Evolutionary conservation across 1,284 basidiomycete species (phyloP), one percentile per base, ranked within the genome.

Genomic region (Leccinum insigne): DNA sequence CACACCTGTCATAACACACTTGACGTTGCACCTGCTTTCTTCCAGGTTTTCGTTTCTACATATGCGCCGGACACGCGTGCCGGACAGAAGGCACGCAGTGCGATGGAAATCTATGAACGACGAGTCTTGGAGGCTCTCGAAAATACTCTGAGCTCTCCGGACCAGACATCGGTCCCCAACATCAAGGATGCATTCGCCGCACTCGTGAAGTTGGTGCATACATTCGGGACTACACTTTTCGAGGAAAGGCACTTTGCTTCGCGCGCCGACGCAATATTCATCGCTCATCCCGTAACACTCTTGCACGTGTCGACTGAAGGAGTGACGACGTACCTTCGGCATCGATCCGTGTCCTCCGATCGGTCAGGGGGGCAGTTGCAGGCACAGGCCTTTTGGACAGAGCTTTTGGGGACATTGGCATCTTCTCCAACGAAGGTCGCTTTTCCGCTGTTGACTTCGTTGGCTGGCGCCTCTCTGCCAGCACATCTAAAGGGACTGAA

Each of bases 191-290:
- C 66, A 18, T 11, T 77, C 10, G 60, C 61, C 14, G 64, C 65
- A 26, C 65, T 77, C 9, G 58, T 70, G 16, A 72, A 67, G 56
- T 29, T 77, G 7, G 63, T 78, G 62, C 60, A 73, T 60, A 67
- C 67, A n/a, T 77, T 78, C 52, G 74, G 75, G 2, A n/a, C 70
- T 2, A 62, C 67, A 0, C 67, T 87, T 14, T 85, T 85, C 66
- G 65, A 73, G 2, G 78, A 85, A 56, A 66, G 47, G 4, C 69
- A 70, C 13, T 77, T 85, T 57, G 69, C 80, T 13, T 67, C 78
- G 72, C 75, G 76, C 21, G 73, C 86, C n/a, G 86, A 90, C 66
- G 68, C 70, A 1, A 73, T 85, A 6, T 73, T 86, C 14, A 67
- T 70, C 2, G 63, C 75, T 14, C 75, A 86, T 62, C 74, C 82